Conservation (phyloP, 345 rosid species). For the Raphanus raphanistrum region DNA sequence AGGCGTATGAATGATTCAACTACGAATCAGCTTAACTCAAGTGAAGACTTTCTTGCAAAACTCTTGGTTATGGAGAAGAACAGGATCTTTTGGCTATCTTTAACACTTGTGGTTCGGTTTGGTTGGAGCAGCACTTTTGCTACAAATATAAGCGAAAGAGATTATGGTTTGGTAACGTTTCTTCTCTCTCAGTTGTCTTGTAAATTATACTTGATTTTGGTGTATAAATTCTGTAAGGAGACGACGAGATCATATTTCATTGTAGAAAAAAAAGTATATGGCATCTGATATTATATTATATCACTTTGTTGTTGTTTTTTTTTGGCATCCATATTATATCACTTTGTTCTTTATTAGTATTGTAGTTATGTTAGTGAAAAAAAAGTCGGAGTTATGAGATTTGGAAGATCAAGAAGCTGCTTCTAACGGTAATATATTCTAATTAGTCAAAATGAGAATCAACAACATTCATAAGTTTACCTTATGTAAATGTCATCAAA, state of each 20-base stretch:
- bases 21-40: conserved; percentile 64
- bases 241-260: not conserved
- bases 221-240: conserved; percentile 6
- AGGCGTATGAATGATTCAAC: conserved; percentile 47
- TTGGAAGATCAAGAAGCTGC: not conserved
- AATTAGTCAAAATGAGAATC: not conserved
- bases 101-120: conserved; percentile 76
- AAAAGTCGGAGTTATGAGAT: not conserved
- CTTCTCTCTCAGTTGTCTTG: conserved; percentile 8
- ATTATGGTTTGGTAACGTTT: conserved; percentile 4
- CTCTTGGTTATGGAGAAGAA: conserved; percentile 65
- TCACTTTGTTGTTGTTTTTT: not conserved
- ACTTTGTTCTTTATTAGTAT: not conserved
- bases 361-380: not conserved
- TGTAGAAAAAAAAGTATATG: not conserved
- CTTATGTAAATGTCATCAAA: conserved; percentile 6
- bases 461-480: conserved; percentile 25
- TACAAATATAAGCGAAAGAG: conserved; percentile 50
- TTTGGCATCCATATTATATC: not conserved
- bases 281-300: not conserved
- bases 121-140: conserved; percentile 78
- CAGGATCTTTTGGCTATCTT: conserved; percentile 63
- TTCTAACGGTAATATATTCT: conserved; percentile 18
- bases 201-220: conserved; percentile 14
- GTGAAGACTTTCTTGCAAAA: conserved; percentile 65